phyloP scores from a whole-genome alignment of 2,329 filamentous ascomycete species.

The Neopestalotiopsis clavispora region DNA sequence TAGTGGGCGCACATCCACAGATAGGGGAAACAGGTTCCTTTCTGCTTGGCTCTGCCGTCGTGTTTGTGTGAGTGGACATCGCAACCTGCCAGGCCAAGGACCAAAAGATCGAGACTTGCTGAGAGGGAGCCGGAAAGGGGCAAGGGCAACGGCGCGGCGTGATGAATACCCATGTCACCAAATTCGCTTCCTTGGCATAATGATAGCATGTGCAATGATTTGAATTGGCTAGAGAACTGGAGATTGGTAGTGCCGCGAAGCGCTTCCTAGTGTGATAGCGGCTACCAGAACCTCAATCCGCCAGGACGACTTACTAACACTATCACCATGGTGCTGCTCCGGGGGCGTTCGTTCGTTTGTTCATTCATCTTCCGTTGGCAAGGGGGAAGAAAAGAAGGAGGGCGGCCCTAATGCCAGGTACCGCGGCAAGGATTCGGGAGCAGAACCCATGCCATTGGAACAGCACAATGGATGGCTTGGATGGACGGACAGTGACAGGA shows the following conservation, averaged over 20 bases:
- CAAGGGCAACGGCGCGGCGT: slow-evolving; percentile 2
- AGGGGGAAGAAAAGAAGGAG: not conserved
- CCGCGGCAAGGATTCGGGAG: slow-evolving; percentile 18
- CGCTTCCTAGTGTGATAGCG: not conserved
- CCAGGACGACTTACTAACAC: not conserved
- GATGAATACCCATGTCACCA: not conserved
- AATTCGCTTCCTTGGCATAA: not conserved
- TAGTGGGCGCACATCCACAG: not conserved
- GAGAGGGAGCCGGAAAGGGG: slow-evolving; percentile 7
- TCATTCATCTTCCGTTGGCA: not conserved
- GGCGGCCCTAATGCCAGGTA: slow-evolving; percentile 18
- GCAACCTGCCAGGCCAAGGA: not conserved
- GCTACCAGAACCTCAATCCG: slow-evolving; percentile 2
- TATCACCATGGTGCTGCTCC: slow-evolving; percentile 6
- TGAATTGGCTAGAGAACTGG: not conserved
- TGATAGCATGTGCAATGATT: not conserved
- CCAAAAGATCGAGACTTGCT: not conserved
- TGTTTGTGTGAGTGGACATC: slow-evolving; percentile 1
- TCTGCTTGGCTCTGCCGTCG: not conserved
- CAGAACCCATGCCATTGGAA: not conserved
- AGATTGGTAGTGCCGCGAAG: not conserved
- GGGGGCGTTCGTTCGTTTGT: not conserved
- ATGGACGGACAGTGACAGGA: not conserved
- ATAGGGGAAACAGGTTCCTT: not conserved
- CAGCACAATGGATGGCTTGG: not conserved